Evolutionary conservation across 805 yeast genomes (phyloP).

Genomic region (Cephaloascus fragrans): DNA sequence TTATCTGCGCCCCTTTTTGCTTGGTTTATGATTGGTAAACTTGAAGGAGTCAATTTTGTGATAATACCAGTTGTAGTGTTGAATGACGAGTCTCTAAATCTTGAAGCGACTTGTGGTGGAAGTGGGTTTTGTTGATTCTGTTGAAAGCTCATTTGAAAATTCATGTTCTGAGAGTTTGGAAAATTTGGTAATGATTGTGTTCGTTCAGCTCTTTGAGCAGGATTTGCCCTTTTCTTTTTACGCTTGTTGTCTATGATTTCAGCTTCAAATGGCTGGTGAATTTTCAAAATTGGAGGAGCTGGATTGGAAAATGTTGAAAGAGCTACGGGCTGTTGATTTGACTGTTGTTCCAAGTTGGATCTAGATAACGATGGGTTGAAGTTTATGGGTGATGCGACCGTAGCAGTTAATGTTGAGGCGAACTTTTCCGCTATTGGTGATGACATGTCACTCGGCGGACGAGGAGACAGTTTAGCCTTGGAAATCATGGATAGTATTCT

Average conservation of each 20-base stretch:
- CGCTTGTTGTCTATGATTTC: constrained; percentile 4
- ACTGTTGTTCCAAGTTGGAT: constrained; percentile 4
- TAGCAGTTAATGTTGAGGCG: constrained; percentile 4
- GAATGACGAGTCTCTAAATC: constrained; percentile 2
- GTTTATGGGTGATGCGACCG: not conserved
- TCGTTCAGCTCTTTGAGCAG: constrained; percentile 36
- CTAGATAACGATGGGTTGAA: constrained; percentile 5
- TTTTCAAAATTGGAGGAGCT: constrained; percentile 5
- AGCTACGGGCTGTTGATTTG: constrained; percentile 6
- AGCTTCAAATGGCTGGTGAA: constrained; percentile 3
- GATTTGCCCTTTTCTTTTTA: constrained; percentile 29
- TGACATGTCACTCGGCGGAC: not conserved
- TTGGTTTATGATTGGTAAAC: too few relatives aligned
- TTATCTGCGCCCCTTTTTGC: not conserved
- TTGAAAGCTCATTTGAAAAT: not conserved
- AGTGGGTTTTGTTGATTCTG: too few relatives aligned
- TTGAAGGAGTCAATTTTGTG: constrained; percentile 8
- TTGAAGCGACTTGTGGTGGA: not conserved
- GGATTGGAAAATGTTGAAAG: constrained; percentile 1
- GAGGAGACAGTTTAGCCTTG: not conserved
- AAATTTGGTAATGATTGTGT: constrained; percentile 32
- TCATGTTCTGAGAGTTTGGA: constrained; percentile 11
- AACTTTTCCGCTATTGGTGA: constrained; percentile 2
- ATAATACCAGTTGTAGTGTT: constrained; percentile 5
- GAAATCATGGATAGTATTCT: constrained; percentile 5